A percentile compares a stretch with the other conserved stretches of the same genome.
These are phyloP conservation scores for Claviceps spartinae DNA, from an alignment of 2,329 filamentous ascomycete species.

Conservation along the genomic window DNA sequence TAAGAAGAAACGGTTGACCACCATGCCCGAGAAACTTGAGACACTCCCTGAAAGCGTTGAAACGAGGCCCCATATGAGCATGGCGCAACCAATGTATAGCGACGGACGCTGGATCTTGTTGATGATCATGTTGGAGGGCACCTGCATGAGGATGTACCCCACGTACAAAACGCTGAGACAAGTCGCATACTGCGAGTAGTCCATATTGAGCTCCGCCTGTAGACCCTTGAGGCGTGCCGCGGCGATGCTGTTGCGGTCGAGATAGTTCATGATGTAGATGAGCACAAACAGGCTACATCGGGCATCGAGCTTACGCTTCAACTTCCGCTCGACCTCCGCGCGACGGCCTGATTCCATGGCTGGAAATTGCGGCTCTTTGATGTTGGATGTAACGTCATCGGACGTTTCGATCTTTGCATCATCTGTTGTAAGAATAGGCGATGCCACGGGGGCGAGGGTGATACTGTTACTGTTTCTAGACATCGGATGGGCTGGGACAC, in stretches of 20 bases:
- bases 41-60: slow-evolving; percentile 42
- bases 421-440: neutral
- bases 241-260: slow-evolving; percentile 56
- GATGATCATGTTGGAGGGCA: slow-evolving; percentile 44
- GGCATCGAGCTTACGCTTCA: slow-evolving; percentile 58
- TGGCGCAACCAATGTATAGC: slow-evolving; percentile 36
- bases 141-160: slow-evolving; percentile 52
- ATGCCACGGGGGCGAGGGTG: no score
- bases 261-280: slow-evolving; percentile 65
- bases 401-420: neutral
- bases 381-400: neutral
- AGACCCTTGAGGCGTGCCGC: slow-evolving; percentile 52
- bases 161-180: slow-evolving; percentile 52
- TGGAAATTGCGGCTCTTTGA: neutral
- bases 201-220: slow-evolving; percentile 43
- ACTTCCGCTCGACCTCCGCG: slow-evolving; percentile 42
- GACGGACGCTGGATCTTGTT: slow-evolving; percentile 38
- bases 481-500: no score
- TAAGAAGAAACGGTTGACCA: slow-evolving; percentile 43
- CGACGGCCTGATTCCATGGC: slow-evolving; percentile 35
- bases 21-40: slow-evolving; percentile 38
- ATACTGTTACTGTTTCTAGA: no score
- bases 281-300: slow-evolving; percentile 56
- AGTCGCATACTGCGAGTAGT: slow-evolving; percentile 47
- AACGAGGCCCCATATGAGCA: slow-evolving; percentile 47